These are phyloP conservation scores for Phanerodontia chrysosporium DNA, from an alignment of 768 basidiomycete species.

Conservation along the genomic window DNA sequence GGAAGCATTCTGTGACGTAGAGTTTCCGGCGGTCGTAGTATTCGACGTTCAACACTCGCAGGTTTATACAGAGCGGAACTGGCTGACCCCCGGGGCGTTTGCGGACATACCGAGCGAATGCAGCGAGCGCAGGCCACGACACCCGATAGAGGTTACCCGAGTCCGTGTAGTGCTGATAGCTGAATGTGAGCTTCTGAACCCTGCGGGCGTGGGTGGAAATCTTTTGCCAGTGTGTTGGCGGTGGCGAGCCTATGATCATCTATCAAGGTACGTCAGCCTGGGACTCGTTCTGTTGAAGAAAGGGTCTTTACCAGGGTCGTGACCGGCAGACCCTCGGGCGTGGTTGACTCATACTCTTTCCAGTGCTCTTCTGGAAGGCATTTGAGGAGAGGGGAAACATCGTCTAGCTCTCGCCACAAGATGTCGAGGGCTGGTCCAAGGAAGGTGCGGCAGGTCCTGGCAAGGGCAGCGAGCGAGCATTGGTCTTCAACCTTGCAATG, in stretches of 20 bases:
- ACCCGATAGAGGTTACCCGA: neutral
- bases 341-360: neutral
- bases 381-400: slow-evolving; percentile 60
- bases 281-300: neutral
- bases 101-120: slow-evolving; percentile 1
- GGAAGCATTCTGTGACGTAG: slow-evolving; percentile 6
- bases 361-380: slow-evolving; percentile 49
- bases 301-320: neutral
- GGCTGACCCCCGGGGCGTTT: neutral
- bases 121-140: neutral
- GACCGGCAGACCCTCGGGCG: neutral
- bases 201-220: neutral
- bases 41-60: neutral
- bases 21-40: slow-evolving; percentile 3
- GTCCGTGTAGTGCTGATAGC: slow-evolving; percentile 2
- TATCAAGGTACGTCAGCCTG: neutral
- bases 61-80: neutral
- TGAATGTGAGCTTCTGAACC: slow-evolving; percentile 3
- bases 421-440: slow-evolving; percentile 61
- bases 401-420: slow-evolving; percentile 72
- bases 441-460: slow-evolving; percentile 64
- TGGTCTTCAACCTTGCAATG: neutral
- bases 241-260: neutral
- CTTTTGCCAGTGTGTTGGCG: neutral
- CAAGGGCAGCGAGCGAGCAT: slow-evolving; percentile 47